phyloP scores from a whole-genome alignment of 352 stramenopile genomes.

The Phytophthora europaea region DNA sequence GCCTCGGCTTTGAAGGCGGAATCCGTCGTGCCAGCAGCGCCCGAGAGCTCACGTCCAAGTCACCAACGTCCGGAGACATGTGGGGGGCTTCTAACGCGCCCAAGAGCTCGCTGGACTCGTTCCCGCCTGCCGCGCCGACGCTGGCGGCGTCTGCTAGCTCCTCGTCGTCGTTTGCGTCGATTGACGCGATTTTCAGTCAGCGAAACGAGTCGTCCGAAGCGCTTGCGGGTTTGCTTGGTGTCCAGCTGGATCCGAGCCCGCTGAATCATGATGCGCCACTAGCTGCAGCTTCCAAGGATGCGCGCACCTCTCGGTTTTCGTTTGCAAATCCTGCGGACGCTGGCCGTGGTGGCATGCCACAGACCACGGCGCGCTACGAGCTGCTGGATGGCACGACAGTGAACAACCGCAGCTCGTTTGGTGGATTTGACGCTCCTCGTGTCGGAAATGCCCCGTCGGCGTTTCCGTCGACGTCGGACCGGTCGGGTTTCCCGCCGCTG shows the following conservation, averaged over 20 bases:
- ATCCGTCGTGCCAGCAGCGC: slow-evolving; percentile 53
- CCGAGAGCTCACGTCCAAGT: slow-evolving; percentile 29
- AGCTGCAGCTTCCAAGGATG: slow-evolving; percentile 44
- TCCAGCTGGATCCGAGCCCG: slow-evolving; percentile 62
- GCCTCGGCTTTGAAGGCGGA: slow-evolving; percentile 74
- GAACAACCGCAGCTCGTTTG: slow-evolving; percentile 40
- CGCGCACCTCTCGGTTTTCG: slow-evolving; percentile 79
- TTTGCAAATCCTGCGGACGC: slow-evolving; percentile 73
- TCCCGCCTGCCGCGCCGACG: slow-evolving; percentile 21
- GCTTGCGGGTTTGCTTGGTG: slow-evolving; percentile 70
- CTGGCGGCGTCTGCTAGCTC: slow-evolving; percentile 27
- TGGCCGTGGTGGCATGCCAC: slow-evolving; percentile 16
- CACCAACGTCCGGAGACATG: slow-evolving; percentile 14
- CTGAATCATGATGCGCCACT: slow-evolving; percentile 48
- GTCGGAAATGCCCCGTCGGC: slow-evolving; percentile 17
- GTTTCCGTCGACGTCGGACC: slow-evolving; percentile 43
- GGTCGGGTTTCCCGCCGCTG: slow-evolving; percentile 53
- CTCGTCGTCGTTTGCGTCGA: slow-evolving; percentile 80
- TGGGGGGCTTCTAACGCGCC: slow-evolving; percentile 42
- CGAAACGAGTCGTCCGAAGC: slow-evolving; percentile 80
- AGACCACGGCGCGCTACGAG: slow-evolving; percentile 33
- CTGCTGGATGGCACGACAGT: slow-evolving; percentile 45
- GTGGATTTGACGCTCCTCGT: slow-evolving; percentile 31
- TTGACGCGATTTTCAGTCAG: slow-evolving; percentile 87
- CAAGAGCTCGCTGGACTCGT: slow-evolving; percentile 23